Evolutionary conservation across 768 basidiomycete species (phyloP).

Genomic region (Leccinellum albellum): DNA sequence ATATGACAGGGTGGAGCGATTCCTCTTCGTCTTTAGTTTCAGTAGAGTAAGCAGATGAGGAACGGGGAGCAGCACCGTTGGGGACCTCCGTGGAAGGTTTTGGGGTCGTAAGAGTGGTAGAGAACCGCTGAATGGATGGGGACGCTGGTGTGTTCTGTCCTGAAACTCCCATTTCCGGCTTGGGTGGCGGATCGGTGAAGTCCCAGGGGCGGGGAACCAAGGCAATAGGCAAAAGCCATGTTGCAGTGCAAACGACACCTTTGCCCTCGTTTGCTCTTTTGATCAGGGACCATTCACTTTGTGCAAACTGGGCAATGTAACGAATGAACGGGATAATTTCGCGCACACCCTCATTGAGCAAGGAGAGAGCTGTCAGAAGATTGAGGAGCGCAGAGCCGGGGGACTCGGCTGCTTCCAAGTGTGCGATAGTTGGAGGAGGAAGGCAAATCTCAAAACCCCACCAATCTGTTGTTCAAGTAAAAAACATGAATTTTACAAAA

Average conservation of each 20-base stretch:
- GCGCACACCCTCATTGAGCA: conserved; percentile 69
- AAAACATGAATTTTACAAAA: conserved; percentile 5
- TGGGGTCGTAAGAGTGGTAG: conserved; percentile 25
- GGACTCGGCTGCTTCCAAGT: conserved; percentile 62
- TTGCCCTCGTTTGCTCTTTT: conserved; percentile 59
- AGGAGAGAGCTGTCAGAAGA: conserved; percentile 67
- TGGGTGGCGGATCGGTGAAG: conserved; percentile 46
- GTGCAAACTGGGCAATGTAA: conserved; percentile 75
- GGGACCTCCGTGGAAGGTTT: conserved; percentile 28
- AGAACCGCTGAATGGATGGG: conserved; percentile 21
- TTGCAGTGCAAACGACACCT: conserved; percentile 85
- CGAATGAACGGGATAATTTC: conserved; percentile 84
- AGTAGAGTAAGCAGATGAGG: conserved; percentile 30
- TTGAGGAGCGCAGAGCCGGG: conserved; percentile 56
- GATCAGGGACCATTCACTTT: conserved; percentile 70
- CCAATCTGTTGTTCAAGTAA: conserved; percentile 56
- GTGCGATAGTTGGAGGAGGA: conserved; percentile 63
- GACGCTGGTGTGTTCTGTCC: conserved; percentile 19
- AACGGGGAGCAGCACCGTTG: conserved; percentile 14
- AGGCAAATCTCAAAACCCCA: conserved; percentile 83
- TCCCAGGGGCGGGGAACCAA: conserved; percentile 82
- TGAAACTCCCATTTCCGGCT: conserved; percentile 16
- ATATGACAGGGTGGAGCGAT: conserved; percentile 18
- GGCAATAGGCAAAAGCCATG: conserved; percentile 85
- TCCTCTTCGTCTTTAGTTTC: conserved; percentile 28